phyloP scores from a whole-genome alignment of 176 grass and related monocot species.

The Oryza meridionalis region DNA sequence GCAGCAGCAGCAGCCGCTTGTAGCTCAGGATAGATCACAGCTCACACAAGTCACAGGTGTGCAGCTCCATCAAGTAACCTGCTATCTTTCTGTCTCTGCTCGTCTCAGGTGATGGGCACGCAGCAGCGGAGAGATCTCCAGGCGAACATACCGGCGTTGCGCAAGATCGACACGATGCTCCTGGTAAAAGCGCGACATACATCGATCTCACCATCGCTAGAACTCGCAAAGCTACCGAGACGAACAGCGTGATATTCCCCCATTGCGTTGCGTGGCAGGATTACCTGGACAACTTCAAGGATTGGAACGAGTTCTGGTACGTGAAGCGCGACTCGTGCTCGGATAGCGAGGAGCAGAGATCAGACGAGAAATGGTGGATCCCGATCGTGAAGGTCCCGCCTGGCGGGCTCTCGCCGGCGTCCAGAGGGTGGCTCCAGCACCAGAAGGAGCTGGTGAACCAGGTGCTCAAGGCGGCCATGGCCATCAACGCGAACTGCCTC shows the following conservation, averaged over 20 bases:
- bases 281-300: conserved; percentile 90
- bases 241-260: background rate
- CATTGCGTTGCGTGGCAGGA: conserved; percentile 45
- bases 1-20: background rate
- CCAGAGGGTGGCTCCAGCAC: conserved; percentile 69
- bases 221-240: background rate
- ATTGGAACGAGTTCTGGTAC: conserved; percentile 87
- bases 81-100: background rate
- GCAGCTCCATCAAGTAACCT: background rate
- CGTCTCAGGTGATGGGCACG: conserved; percentile 75
- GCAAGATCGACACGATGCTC: conserved; percentile 86
- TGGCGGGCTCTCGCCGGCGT: conserved; percentile 51
- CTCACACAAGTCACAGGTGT: background rate
- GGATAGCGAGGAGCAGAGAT: conserved; percentile 56
- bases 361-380: conserved; percentile 95
- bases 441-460: conserved; percentile 90
- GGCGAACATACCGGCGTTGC: conserved; percentile 68
- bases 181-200: conserved; percentile 39
- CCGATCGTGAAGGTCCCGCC: conserved; percentile 79
- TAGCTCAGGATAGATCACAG: background rate
- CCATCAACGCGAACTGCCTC: conserved; percentile 97
- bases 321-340: conserved; percentile 70
- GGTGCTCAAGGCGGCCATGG: conserved; percentile 97
- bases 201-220: background rate
- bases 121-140: conserved; percentile 87